These are phyloP conservation scores for Cryptococcus sp. DNA, from an alignment of 1,284 basidiomycete species.

Conservation along the genomic window DNA sequence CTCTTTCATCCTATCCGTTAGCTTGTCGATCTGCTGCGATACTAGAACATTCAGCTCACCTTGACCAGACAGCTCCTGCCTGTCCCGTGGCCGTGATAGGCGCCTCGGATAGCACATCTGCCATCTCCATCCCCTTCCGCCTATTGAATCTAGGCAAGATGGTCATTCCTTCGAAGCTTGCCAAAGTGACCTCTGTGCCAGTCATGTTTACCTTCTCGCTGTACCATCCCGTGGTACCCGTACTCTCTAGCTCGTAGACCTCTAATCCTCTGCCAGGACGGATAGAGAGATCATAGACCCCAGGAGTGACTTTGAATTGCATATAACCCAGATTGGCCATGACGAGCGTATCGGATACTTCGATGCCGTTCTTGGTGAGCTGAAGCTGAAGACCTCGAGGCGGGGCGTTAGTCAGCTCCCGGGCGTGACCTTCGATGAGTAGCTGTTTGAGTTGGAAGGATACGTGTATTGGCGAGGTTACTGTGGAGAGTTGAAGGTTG, in stretches of 20 bases:
- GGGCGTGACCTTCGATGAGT: constrained; percentile 88
- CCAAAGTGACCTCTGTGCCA: constrained; percentile 67
- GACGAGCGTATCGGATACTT: constrained; percentile 73
- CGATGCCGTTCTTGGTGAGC: constrained; percentile 54
- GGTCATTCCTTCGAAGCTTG: constrained; percentile 80
- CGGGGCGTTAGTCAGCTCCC: constrained; percentile 62
- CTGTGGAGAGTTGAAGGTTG: constrained; percentile 79
- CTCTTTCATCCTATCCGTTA: constrained; percentile 31
- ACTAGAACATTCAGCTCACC: constrained; percentile 21
- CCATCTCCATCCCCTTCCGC: constrained; percentile 68
- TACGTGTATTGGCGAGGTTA: constrained; percentile 57
- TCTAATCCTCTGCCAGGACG: constrained; percentile 74
- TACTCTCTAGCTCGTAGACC: constrained; percentile 76
- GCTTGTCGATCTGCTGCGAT: not conserved
- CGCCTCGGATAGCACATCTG: constrained; percentile 67
- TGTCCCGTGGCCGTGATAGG: constrained; percentile 2
- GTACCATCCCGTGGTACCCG: constrained; percentile 76
- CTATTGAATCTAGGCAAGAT: constrained; percentile 76
- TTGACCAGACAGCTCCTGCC: constrained; percentile 20
- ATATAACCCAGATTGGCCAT: constrained; percentile 95
- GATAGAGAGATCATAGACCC: constrained; percentile 77
- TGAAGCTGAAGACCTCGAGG: constrained; percentile 84
- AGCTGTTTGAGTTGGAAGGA: constrained; percentile 87
- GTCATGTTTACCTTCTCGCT: constrained; percentile 63
- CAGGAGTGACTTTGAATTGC: constrained; percentile 90